phyloP scores from a whole-genome alignment of 345 rosid species.

The Bruguiera parviflora region DNA sequence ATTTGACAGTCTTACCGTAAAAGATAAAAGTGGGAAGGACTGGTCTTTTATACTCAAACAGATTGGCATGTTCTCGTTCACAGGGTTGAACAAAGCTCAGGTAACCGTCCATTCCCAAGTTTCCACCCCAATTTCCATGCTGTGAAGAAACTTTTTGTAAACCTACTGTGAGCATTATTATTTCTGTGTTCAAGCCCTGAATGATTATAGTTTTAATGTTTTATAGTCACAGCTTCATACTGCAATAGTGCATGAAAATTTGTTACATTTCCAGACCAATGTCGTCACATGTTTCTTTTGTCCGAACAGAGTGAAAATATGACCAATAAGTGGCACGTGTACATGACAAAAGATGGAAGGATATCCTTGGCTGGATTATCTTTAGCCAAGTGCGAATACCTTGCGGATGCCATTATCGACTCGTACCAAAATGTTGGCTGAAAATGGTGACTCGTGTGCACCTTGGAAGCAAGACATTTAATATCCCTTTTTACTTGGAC shows the following conservation, averaged over 20 bases:
- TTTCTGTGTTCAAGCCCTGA: too few relatives aligned
- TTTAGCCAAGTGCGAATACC: constrained; percentile 85
- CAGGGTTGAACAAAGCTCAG: constrained; percentile 89
- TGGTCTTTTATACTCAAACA: constrained; percentile 92
- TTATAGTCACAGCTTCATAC: too few relatives aligned
- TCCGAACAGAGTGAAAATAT: constrained; percentile 67
- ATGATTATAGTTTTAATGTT: too few relatives aligned
- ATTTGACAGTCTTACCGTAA: constrained; percentile 62
- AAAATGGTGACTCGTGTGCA: constrained; percentile 18
- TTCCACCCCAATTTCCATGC: neutral
- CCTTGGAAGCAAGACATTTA: constrained; percentile 3
- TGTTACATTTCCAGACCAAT: neutral
- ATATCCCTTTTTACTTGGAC: neutral
- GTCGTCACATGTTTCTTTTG: neutral
- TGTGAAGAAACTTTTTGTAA: too few relatives aligned
- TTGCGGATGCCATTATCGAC: constrained; percentile 82
- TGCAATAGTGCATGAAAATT: neutral
- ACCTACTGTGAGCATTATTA: too few relatives aligned
- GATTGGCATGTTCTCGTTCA: constrained; percentile 98
- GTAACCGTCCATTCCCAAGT: constrained; percentile 28
- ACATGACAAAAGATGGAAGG: constrained; percentile 85
- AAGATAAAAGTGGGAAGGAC: constrained; percentile 88
- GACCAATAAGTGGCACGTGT: constrained; percentile 76
- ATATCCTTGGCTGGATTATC: constrained; percentile 87
- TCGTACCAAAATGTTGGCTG: constrained; percentile 70